Conservation (phyloP, 139 green algal species). For the Chlorella ohadii region DNA sequence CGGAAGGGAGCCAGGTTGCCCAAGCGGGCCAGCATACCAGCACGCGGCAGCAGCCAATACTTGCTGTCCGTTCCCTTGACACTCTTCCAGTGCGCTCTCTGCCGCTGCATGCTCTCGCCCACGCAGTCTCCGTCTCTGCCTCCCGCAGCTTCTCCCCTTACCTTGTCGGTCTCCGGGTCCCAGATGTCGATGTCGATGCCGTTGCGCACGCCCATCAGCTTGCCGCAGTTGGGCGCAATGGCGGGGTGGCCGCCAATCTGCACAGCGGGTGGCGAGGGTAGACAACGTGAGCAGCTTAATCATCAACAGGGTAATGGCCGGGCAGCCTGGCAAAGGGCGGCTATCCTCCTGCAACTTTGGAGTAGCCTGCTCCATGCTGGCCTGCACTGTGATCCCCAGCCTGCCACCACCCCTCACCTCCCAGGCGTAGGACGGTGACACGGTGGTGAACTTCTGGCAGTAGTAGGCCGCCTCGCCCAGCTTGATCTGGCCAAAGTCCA, state of each 20-base stretch:
- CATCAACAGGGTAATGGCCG: too few species aligned
- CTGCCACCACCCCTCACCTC: conserved; percentile 74
- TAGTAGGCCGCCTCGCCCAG: conserved; percentile 83
- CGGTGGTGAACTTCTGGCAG: conserved; percentile 91
- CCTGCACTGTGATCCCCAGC: too few species aligned
- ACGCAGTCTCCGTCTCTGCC: too few species aligned
- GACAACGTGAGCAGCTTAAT: too few species aligned
- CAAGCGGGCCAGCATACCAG: too few species aligned
- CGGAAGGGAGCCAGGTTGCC: background rate
- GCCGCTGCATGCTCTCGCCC: too few species aligned
- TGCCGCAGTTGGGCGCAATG: conserved; percentile 67
- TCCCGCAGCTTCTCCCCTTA: background rate
- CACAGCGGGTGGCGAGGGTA: background rate
- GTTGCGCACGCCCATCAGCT: conserved; percentile 85
- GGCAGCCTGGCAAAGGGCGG: too few species aligned
- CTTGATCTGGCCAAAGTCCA: conserved; percentile 83
- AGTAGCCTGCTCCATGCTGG: too few species aligned
- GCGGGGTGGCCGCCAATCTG: conserved; percentile 72
- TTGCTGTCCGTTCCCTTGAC: too few species aligned
- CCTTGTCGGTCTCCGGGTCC: conserved; percentile 87
- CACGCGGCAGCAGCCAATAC: too few species aligned
- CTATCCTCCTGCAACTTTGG: too few species aligned
- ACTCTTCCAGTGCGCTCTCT: too few species aligned
- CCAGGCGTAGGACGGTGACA: conserved; percentile 91
- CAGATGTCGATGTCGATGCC: conserved; percentile 96